Base-by-base conservation (phyloP, 306 rosid genomes). In the Glycine latifolia region DNA sequence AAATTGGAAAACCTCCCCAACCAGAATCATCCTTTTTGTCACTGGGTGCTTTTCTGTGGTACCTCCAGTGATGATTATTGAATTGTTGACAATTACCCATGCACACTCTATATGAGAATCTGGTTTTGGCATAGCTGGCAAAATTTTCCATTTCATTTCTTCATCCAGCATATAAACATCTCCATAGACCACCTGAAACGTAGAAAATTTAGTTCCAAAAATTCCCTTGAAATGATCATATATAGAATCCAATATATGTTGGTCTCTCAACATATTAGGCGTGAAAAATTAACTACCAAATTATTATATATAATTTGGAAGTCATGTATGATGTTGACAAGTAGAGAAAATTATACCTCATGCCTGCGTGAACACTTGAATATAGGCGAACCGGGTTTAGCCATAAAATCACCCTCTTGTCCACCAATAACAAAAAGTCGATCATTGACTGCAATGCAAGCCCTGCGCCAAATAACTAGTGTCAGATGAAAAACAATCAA, bases 401-500 rank as follows among this genome's bases (percentile, higher is more conserved):
- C 83, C 97, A 95, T 95, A 76, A 93, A 95, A 87, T 95, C 99
- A 75, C 99, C 99, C 82, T 95, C 97, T 87, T 95, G 97, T 61
- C 99, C 97, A 75, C 97, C 99, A 10, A 95, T 91, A 46, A 93
- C 88, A 67, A 81, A 90, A 56, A 95, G 94, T 31, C 76, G 83
- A 86, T 95, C 92, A 77, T 86, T 80, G 79, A 50, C 77, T 56
- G 82, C 92, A 8, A 91, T 76, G 52, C 97, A 90, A 49, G 97
- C 97, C 94, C 99, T 93, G 71, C 70, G 54, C 78, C 41, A 78
- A 89, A 78, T 59, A 59, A 37, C 47, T 20, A 76, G 12, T 11
- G 66, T 62, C 26, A 67, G 26, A 74, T 69, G 74, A 73, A 77
- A 77, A 66, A 37, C 79, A 17, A 33, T 52, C 15, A 73, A 37